These are phyloP conservation scores for Carallia brachiata DNA, from an alignment of 345 rosid species.

Conservation along the genomic window DNA sequence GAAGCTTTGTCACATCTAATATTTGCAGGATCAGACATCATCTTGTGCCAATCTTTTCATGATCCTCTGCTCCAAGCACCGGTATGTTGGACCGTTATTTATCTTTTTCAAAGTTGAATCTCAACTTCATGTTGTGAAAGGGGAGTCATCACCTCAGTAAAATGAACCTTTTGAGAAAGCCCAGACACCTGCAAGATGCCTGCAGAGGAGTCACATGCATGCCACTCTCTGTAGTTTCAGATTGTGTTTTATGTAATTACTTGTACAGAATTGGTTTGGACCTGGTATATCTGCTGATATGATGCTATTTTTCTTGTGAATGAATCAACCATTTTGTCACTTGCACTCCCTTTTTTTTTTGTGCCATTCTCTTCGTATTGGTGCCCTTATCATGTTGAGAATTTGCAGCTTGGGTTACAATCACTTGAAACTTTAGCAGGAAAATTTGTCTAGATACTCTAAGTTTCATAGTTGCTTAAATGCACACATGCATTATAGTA, in stretches of 20 bases:
- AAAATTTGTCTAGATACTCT: too few species aligned
- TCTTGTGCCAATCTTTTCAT: constrained; percentile 49
- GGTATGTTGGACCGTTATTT: constrained; percentile 35
- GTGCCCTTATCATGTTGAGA: background rate
- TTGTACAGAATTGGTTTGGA: too few species aligned
- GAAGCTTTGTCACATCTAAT: constrained; percentile 53
- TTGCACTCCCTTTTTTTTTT: background rate
- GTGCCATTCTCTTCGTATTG: background rate
- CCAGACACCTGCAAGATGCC: background rate
- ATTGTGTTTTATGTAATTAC: too few species aligned
- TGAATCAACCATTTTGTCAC: background rate
- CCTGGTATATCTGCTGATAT: too few species aligned
- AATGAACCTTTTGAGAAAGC: background rate
- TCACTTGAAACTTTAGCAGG: too few species aligned
- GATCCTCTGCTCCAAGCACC: constrained; percentile 64
- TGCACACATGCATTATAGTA: background rate
- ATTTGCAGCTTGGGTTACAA: background rate
- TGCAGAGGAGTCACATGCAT: background rate
- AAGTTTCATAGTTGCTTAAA: background rate
- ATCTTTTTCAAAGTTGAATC: background rate
- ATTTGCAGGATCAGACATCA: constrained; percentile 64
- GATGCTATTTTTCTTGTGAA: too few species aligned
- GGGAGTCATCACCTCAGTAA: background rate
- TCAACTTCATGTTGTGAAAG: background rate
- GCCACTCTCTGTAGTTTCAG: too few species aligned